These are phyloP conservation scores for Xerocomus potaroensis DNA, from an alignment of 768 basidiomycete genomes.

Conservation along the genomic window DNA sequence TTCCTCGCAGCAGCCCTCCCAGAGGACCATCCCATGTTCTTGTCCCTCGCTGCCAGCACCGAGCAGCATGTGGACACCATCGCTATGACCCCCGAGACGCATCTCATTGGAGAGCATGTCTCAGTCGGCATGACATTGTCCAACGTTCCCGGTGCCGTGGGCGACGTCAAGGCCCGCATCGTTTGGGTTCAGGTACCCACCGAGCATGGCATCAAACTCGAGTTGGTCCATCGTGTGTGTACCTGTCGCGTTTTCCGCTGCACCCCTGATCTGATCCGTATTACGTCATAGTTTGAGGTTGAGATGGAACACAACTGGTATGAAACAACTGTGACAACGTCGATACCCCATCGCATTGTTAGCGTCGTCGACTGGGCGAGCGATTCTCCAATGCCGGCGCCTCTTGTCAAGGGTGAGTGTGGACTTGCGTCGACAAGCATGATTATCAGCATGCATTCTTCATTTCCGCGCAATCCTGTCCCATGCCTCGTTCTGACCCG, in stretches of 20 bases:
- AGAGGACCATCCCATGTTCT: slow-evolving; percentile 37
- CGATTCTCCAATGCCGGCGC: slow-evolving; percentile 50
- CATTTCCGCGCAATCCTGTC: not conserved
- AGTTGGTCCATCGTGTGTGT: slow-evolving; percentile 57
- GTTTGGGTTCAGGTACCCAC: slow-evolving; percentile 81
- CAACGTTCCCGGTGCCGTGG: slow-evolving; percentile 68
- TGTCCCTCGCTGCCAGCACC: slow-evolving; percentile 45
- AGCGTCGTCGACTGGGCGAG: slow-evolving; percentile 95
- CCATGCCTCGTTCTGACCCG: not conserved
- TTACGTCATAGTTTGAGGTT: slow-evolving; percentile 65
- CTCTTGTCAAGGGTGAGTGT: slow-evolving; percentile 14
- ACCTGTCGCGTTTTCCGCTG: too few species aligned
- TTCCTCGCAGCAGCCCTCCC: slow-evolving; percentile 78
- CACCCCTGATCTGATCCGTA: too few species aligned
- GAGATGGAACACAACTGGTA: slow-evolving; percentile 98
- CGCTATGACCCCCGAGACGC: slow-evolving; percentile 34
- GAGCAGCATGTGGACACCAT: slow-evolving; percentile 51
- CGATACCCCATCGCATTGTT: slow-evolving; percentile 72
- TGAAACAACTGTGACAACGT: slow-evolving; percentile 77
- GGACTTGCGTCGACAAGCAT: not conserved
- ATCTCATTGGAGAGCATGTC: slow-evolving; percentile 45
- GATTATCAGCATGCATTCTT: not conserved
- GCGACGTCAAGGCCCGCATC: slow-evolving; percentile 74
- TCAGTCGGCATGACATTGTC: slow-evolving; percentile 31
- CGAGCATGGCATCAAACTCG: slow-evolving; percentile 56